These are phyloP conservation scores for Trichosporon sp. DNA, from an alignment of 1,284 basidiomycete species.

Conservation along the genomic window DNA sequence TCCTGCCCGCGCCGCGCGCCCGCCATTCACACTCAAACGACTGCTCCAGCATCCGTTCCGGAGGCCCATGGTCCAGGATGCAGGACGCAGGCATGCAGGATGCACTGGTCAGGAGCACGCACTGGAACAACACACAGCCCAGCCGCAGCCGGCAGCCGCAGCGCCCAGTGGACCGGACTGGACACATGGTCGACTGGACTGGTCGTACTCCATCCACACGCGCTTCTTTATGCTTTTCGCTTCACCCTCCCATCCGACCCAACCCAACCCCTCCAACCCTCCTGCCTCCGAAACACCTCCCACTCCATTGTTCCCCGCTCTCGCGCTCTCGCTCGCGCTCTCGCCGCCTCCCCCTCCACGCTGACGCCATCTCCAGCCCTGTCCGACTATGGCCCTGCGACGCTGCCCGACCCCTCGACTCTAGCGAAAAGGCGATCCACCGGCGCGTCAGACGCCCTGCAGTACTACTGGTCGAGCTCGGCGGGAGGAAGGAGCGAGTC, in stretches of 20 bases:
- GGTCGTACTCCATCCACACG: background rate
- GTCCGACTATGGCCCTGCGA: constrained; percentile 12
- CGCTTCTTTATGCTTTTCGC: background rate
- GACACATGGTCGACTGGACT: background rate
- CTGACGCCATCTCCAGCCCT: constrained; percentile 10
- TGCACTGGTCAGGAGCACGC: too few species aligned
- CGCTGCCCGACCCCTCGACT: background rate
- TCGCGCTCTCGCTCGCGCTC: background rate
- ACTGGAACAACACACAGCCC: background rate
- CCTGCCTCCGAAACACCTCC: background rate
- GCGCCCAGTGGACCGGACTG: too few species aligned
- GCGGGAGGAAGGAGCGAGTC: constrained; percentile 42
- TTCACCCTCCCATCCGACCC: background rate
- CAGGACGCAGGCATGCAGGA: too few species aligned
- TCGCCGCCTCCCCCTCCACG: too few species aligned
- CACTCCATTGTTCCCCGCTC: background rate
- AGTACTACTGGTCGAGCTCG: constrained; percentile 42
- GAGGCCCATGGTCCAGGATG: background rate
- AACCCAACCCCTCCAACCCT: too few species aligned
- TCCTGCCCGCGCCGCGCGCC: too few species aligned
- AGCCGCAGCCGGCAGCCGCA: too few species aligned
- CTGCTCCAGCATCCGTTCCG: background rate
- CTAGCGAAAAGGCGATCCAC: constrained; percentile 30
- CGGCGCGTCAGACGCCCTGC: constrained; percentile 36
- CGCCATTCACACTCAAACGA: background rate